Percentiles rank a stretch among this genome's conserved stretches.
Conservation (phyloP, 176 grass and related monocot species). For the Aegilops speltoides region DNA sequence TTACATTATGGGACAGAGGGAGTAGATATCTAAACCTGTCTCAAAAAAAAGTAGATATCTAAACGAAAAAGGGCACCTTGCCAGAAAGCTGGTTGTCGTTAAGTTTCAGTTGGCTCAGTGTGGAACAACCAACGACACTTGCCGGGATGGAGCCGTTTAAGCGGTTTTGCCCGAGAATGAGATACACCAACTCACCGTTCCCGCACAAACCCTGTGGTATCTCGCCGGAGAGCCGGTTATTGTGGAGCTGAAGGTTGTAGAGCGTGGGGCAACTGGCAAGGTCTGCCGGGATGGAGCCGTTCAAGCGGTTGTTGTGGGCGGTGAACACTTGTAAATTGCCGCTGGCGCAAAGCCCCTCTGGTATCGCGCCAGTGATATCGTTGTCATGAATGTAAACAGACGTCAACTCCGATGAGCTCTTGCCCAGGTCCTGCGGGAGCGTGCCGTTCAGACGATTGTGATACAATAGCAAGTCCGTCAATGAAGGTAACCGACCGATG, state of each 20-base stretch:
- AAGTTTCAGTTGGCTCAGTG: constrained; percentile 34
- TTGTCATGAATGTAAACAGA: constrained; percentile 35
- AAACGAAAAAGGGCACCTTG: constrained; percentile 41
- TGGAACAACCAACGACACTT: constrained; percentile 36
- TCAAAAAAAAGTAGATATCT: no score
- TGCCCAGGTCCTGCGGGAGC: constrained; percentile 59
- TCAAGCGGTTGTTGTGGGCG: constrained; percentile 41
- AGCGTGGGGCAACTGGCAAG: constrained; percentile 11
- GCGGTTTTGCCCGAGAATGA: constrained; percentile 21
- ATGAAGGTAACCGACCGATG: constrained; percentile 41
- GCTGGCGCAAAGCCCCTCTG: constrained; percentile 47
- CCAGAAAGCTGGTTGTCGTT: constrained; percentile 45
- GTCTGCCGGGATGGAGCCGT: constrained; percentile 50
- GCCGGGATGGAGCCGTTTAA: constrained; percentile 53
- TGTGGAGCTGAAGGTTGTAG: neutral
- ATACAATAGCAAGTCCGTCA: constrained; percentile 19
- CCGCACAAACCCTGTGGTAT: constrained; percentile 50
- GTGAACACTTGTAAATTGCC: neutral
- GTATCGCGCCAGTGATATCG: constrained; percentile 53
- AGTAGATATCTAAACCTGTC: no score
- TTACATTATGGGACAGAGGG: no score
- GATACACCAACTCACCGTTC: neutral
- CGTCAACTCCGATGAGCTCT: constrained; percentile 17
- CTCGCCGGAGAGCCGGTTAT: constrained; percentile 47
- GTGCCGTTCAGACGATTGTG: constrained; percentile 47